Evolutionary conservation across 495 filamentous ascomycete species (phyloP), one percentile per base, ranked within the genome.

Genomic region (Niebla homalea): DNA sequence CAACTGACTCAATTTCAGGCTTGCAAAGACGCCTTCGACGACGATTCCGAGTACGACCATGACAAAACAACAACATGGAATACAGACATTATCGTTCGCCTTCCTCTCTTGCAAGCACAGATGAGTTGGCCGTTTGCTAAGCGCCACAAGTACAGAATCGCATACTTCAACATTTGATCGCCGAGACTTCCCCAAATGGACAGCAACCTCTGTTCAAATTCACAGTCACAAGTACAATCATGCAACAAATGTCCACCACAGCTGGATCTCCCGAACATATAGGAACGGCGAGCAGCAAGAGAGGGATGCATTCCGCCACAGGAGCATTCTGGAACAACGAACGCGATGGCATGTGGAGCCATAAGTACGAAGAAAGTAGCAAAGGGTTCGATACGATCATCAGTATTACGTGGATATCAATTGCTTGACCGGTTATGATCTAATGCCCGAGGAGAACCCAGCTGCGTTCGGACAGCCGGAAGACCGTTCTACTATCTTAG

Each of bases 271-370:
- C 43, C 32, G 43, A 32, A 32, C 4, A 3, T 14, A 26, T 7
- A 10, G 41, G 46, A 11, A 46, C n/a, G n/a, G 37, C 20, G 46
- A 7, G 23, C 25, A 48, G 22, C 26, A 79, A 89, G 52, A 78
- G 90, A 46, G 92, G 92, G 38, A 95, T 98, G 92, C 92, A 98
- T 73, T 86, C 80, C 53, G 92, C 92, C 15, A 86, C 84, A 1
- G 92, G 87, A 37, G 93, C 89, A 2, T 98, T 84, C 72, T 98
- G 92, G 92, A 90, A 97, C 63, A 87, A 92, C 60, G 89, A 93
- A 72, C 87, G 80, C 50, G 92, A 98, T 60, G 92, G 92, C 46
- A 94, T 93, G 84, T 98, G 87, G 87, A 95, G 81, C 62, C 93
- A 81, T 72, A 97, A 98, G 71, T 94, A 85, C 63, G 84, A 89